A percentile compares a stretch with the other conserved stretches of the same genome.
These are phyloP conservation scores for Vanrija sp. DNA, from an alignment of 1,284 basidiomycete genomes.

Conservation along the genomic window DNA sequence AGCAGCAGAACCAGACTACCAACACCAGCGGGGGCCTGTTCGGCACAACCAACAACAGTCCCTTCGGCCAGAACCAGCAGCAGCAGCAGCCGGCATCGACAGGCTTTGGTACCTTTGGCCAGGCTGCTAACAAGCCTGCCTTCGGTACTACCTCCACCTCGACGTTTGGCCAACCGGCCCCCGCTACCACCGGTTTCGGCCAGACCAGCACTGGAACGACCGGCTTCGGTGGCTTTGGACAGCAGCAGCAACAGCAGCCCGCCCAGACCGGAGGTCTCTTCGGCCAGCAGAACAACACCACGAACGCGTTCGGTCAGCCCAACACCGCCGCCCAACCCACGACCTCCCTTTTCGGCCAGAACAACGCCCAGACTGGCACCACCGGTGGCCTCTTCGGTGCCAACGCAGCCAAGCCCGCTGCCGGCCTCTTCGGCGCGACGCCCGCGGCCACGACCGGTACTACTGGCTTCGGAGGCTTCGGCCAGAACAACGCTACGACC, in stretches of 20 bases:
- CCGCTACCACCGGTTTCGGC: constrained; percentile 40
- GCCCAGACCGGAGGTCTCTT: constrained; percentile 20
- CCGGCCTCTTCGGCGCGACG: constrained; percentile 35
- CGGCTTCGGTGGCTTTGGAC: constrained; percentile 31
- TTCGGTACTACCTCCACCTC: constrained; percentile 2
- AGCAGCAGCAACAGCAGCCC: background rate
- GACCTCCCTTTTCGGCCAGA: constrained; percentile 51
- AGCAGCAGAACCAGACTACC: constrained; percentile 26
- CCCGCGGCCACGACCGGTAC: constrained; percentile 22
- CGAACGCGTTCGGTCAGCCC: constrained; percentile 45
- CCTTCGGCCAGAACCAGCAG: constrained; percentile 7
- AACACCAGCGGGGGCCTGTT: constrained; percentile 17
- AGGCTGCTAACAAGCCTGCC: constrained; percentile 14
- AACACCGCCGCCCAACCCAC: constrained; percentile 20
- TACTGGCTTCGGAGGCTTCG: constrained; percentile 26
- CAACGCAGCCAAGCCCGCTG: constrained; percentile 27
- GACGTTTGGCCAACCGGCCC: constrained; percentile 39
- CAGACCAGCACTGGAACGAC: constrained; percentile 32
- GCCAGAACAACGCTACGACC: constrained; percentile 17
- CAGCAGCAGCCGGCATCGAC: constrained; percentile 41
- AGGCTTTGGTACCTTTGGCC: constrained; percentile 40
- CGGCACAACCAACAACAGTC: constrained; percentile 10
- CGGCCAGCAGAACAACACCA: constrained; percentile 16
- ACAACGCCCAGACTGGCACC: constrained; percentile 25
- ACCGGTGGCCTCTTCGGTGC: constrained; percentile 44